Conservation (phyloP, 2,329 filamentous ascomycete species). For the Neopestalotiopsis rosae region DNA sequence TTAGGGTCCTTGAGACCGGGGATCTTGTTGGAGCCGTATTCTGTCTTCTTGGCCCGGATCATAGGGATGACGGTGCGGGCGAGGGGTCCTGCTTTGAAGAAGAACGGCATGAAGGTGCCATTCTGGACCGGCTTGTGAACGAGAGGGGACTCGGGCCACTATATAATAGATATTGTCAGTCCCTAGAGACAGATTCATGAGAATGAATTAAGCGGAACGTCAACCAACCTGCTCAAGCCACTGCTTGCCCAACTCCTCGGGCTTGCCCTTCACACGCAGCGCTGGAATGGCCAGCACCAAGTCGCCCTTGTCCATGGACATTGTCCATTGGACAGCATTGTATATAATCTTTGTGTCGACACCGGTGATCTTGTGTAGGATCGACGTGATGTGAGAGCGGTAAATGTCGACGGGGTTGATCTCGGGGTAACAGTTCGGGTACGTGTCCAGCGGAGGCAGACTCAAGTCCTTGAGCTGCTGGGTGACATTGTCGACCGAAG, state of each 20-base stretch:
- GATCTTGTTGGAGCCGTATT: slow-evolving; percentile 69
- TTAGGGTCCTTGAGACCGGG: slow-evolving; percentile 61
- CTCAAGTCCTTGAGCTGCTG: slow-evolving; percentile 29
- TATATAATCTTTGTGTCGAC: slow-evolving; percentile 76
- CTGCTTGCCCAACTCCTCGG: slow-evolving; percentile 64
- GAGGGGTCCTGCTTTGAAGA: slow-evolving; percentile 74
- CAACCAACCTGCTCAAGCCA: slow-evolving; percentile 63
- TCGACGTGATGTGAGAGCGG: slow-evolving; percentile 74
- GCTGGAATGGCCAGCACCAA: slow-evolving; percentile 79
- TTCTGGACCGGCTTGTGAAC: slow-evolving; percentile 71
- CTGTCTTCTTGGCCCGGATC: slow-evolving; percentile 64
- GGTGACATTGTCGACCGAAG: slow-evolving; percentile 27
- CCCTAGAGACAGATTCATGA: background rate
- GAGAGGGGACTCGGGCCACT: slow-evolving; percentile 78
- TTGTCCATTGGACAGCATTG: slow-evolving; percentile 78
- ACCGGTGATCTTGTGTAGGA: slow-evolving; percentile 71
- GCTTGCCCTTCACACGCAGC: slow-evolving; percentile 78
- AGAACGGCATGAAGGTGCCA: slow-evolving; percentile 78
- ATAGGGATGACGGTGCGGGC: slow-evolving; percentile 70
- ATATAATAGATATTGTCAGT: background rate
- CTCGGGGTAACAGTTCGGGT: slow-evolving; percentile 66
- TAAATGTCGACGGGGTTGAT: slow-evolving; percentile 82
- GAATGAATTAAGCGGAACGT: background rate
- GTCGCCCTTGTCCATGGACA: slow-evolving; percentile 82
- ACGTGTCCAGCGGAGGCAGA: slow-evolving; percentile 41